Evolutionary conservation across 2,329 filamentous ascomycete species (phyloP).

Genomic region (Pestalotiopsis sp.): DNA sequence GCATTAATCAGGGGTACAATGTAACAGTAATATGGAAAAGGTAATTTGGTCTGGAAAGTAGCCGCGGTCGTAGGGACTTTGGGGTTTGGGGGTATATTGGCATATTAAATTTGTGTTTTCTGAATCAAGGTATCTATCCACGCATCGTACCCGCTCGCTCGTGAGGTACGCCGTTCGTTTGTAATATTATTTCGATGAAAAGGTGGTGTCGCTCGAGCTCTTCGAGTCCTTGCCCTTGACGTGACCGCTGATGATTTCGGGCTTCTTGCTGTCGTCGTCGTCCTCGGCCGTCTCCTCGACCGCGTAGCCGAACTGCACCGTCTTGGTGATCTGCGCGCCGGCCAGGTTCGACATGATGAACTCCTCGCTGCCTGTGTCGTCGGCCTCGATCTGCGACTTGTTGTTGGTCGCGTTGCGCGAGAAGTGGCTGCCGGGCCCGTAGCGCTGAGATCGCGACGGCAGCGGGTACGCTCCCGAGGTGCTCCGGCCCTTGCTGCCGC

Average conservation of each 20-base stretch:
- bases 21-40: neutral
- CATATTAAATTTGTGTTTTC: neutral
- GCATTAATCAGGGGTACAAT: neutral
- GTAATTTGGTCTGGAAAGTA: neutral
- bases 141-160: neutral
- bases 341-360: conserved; percentile 17
- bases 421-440: conserved; percentile 12
- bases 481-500: neutral
- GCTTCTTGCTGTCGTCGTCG: neutral
- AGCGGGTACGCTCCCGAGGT: conserved; percentile 7
- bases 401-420: neutral
- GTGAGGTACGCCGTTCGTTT: neutral
- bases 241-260: neutral
- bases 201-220: neutral
- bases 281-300: conserved; percentile 7
- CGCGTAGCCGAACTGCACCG: conserved; percentile 18
- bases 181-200: neutral
- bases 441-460: neutral
- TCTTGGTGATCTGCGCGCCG: conserved; percentile 16
- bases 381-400: conserved; percentile 1
- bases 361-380: conserved; percentile 18
- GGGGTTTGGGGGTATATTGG: neutral
- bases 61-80: neutral
- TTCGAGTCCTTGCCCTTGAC: neutral
- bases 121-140: neutral